A percentile compares a stretch with the other conserved stretches of the same genome.
phyloP scores from a whole-genome alignment of 2,329 filamentous ascomycete genomes.

The Cryphonectria parasitica region DNA sequence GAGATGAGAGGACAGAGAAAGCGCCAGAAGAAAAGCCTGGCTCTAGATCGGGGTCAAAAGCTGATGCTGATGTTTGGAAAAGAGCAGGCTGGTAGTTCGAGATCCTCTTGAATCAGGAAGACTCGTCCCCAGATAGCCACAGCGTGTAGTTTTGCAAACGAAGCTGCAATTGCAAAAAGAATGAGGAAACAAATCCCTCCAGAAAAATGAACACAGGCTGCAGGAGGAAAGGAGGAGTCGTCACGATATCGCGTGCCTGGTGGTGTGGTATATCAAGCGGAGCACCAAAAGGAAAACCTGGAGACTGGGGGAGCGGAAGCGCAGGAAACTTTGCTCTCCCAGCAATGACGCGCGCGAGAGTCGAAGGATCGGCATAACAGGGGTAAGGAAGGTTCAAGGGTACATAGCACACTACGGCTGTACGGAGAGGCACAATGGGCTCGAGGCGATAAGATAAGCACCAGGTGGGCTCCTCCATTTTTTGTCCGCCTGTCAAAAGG shows the following conservation, averaged over 20 bases:
- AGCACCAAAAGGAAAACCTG: conserved; percentile 20
- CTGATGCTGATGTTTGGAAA: not conserved
- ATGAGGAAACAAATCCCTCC: not conserved
- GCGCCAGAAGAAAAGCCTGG: not conserved
- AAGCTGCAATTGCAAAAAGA: not conserved
- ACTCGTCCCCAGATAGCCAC: no score
- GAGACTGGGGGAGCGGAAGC: conserved; percentile 9
- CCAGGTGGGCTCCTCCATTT: not conserved
- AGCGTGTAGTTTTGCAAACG: no score
- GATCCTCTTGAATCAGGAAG: not conserved
- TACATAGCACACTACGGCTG: not conserved
- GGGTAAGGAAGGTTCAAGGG: conserved; percentile 7
- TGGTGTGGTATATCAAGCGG: conserved; percentile 10
- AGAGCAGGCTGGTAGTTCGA: not conserved
- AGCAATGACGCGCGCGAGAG: conserved; percentile 29
- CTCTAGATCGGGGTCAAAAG: not conserved
- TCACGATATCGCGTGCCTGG: conserved; percentile 23
- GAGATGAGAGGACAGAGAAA: not conserved
- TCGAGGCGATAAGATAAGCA: not conserved
- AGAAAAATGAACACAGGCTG: not conserved
- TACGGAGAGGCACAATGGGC: not conserved
- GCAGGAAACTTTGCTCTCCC: conserved; percentile 27
- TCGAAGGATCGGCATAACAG: conserved; percentile 16
- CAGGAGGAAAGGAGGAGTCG: conserved; percentile 9
- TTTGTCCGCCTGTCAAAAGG: conserved; percentile 9